Conservation (phyloP, 306 rosid genomes). For the Alnus rubra region DNA sequence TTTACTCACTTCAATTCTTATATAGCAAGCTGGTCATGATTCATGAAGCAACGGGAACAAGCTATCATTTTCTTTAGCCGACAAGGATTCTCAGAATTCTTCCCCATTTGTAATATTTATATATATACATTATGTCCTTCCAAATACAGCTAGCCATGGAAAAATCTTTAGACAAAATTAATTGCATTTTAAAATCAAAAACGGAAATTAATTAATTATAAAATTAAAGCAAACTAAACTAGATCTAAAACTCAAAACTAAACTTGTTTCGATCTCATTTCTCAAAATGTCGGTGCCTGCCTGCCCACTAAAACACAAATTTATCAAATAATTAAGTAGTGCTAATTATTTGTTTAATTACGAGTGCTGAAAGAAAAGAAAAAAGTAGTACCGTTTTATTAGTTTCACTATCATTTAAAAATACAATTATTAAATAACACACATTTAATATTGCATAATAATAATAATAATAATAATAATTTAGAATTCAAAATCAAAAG, state of each 20-base stretch:
- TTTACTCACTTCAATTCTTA: too few relatives aligned
- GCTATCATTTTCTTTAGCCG: neutral
- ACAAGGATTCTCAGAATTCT: constrained; percentile 3
- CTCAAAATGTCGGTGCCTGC: constrained; percentile 60
- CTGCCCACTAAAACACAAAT: neutral
- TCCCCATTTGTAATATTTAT: neutral
- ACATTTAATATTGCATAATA: constrained; percentile 29
- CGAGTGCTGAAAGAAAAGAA: neutral
- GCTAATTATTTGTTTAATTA: too few relatives aligned
- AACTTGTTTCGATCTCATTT: constrained; percentile 23
- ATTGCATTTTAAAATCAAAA: neutral
- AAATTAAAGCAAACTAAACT: neutral
- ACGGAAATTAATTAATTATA: neutral
- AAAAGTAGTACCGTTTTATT: constrained; percentile 4
- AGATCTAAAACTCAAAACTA: constrained; percentile 19
- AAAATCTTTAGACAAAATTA: neutral
- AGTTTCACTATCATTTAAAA: constrained; percentile 13
- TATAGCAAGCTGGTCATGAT: too few relatives aligned
- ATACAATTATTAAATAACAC: constrained; percentile 25
- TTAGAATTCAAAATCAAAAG: constrained; percentile 66
- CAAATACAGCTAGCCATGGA: neutral
- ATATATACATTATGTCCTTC: constrained; percentile 11
- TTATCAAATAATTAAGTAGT: neutral
- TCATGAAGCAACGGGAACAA: too few relatives aligned
- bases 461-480: neutral